phyloP scores from a whole-genome alignment of 2,329 filamentous ascomycete species.

The Fusarium sp. region DNA sequence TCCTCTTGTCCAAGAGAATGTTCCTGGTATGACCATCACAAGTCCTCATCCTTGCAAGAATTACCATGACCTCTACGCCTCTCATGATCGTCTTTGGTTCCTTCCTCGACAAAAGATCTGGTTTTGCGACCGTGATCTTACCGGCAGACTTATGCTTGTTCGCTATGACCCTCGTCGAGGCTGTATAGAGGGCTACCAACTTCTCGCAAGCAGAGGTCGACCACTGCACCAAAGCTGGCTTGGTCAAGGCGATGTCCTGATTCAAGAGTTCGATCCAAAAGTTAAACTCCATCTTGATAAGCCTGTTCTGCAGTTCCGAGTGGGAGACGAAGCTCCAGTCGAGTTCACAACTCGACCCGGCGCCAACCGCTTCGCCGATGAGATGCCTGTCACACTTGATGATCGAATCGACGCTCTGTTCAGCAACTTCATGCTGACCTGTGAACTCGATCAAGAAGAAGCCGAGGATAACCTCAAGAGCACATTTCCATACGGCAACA shows the following conservation, averaged over 20 bases:
- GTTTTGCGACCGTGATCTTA: conserved; percentile 81
- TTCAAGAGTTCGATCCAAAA: conserved; percentile 77
- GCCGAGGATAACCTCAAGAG: conserved; percentile 46
- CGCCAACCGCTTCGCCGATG: conserved; percentile 58
- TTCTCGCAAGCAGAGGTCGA: conserved; percentile 72
- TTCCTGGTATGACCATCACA: conserved; percentile 66
- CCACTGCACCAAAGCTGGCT: conserved; percentile 72
- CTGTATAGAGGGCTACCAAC: conserved; percentile 82
- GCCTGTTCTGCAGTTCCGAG: conserved; percentile 71
- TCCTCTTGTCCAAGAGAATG: conserved; percentile 72
- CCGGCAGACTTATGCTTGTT: conserved; percentile 79
- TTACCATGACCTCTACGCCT: conserved; percentile 77
- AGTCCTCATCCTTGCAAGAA: conserved; percentile 68
- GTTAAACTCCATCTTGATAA: conserved; percentile 79
- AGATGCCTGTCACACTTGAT: conserved; percentile 64
- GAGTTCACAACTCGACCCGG: conserved; percentile 33
- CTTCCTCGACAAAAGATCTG: conserved; percentile 82
- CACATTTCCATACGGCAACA: conserved; percentile 59
- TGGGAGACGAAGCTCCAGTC: conserved; percentile 16
- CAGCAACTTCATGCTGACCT: conserved; percentile 75
- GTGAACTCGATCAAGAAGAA: conserved; percentile 55
- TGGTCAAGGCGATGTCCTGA: conserved; percentile 71
- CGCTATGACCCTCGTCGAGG: conserved; percentile 79
- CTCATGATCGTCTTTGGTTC: conserved; percentile 87
- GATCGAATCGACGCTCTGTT: conserved; percentile 63